Base-by-base conservation (phyloP, 169 alveolate genomes). In the Eimeria maxima region DNA sequence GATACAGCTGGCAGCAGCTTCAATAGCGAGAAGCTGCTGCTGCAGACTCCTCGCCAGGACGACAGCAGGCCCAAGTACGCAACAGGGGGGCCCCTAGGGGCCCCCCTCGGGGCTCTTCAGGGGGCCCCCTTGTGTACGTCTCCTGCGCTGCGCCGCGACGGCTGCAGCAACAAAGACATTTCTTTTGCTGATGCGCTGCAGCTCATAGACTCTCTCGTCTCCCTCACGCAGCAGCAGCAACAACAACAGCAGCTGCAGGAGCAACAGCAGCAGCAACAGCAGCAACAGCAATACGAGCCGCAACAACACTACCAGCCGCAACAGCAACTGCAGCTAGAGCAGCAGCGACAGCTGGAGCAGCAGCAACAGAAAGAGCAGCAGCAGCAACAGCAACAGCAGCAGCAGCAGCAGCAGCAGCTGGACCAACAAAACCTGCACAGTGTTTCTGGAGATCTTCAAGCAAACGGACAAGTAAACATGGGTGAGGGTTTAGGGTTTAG, bases 201-300 rank as follows among this genome's bases (percentile, higher is more conserved):
- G 86, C 86, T 74, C 7, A 74, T 74, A 4, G 86, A 74, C 47
- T 27, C 86, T 33, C 86, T 74, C 45, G 86, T 33, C 50, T 14
- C 86, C 55, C 86, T 74, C 86, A 74, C 86, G 16, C 86, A 74
- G 86, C 42, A 74, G 47, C 86, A 74, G 86, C 86, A 74, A 44
- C 42, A 33, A 33, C 86, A 74, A 16, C 86, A 74, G 47, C 86
- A 74, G 86, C 86, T 18, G 86, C 76, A 67, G 16, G 76, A 67
- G 16, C 27, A 5, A 10, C 27, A 22, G 27, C 38, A 24, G 76
- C 44, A 67, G 76, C 76, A 24, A 20, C 76, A 67, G 76, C 76
- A 67, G 16, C 27, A 67, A 67, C 27, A 27, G 11, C 57, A 50
- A 50, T 11, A 50, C 18, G 18, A 50, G 57, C 57, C 5, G 11